These are phyloP conservation scores for Sclerotinia minor DNA, from an alignment of 2,329 filamentous ascomycete genomes.

Conservation along the genomic window DNA sequence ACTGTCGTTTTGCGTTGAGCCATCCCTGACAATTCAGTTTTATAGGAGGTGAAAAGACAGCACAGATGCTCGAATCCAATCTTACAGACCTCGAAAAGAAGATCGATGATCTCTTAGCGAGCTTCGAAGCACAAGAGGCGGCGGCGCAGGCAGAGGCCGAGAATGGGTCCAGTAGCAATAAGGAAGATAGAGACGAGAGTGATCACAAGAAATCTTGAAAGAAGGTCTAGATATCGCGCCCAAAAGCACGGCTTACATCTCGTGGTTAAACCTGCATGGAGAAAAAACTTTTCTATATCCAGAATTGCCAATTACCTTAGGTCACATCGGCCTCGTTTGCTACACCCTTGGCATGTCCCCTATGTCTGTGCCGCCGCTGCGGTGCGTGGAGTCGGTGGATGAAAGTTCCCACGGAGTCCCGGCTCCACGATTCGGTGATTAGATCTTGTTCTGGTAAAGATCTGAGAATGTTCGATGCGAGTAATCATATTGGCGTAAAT, in stretches of 20 bases:
- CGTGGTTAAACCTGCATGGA: neutral
- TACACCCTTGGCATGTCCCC: neutral
- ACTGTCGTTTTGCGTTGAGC: neutral
- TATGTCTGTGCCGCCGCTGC: neutral
- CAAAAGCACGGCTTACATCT: neutral
- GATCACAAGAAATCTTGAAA: neutral
- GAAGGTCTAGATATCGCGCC: neutral
- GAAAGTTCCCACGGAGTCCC: neutral
- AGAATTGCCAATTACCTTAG: too few relatives aligned
- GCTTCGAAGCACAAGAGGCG: conserved; percentile 45
- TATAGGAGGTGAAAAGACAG: conserved; percentile 53
- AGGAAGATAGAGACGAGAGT: neutral
- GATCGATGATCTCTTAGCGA: conserved; percentile 56
- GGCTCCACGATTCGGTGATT: neutral
- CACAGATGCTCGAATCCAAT: conserved; percentile 53
- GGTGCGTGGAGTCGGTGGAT: neutral
- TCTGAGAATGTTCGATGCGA: neutral
- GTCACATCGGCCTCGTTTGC: neutral
- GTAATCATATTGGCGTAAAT: neutral
- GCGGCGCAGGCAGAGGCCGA: conserved; percentile 1
- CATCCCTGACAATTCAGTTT: conserved; percentile 8
- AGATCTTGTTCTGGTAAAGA: neutral
- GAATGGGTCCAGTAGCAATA: neutral
- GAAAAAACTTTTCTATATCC: neutral
- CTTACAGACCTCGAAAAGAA: conserved; percentile 54